Conservation (phyloP, 2,329 filamentous ascomycete species). For the Cordyceps cateniannulata region DNA sequence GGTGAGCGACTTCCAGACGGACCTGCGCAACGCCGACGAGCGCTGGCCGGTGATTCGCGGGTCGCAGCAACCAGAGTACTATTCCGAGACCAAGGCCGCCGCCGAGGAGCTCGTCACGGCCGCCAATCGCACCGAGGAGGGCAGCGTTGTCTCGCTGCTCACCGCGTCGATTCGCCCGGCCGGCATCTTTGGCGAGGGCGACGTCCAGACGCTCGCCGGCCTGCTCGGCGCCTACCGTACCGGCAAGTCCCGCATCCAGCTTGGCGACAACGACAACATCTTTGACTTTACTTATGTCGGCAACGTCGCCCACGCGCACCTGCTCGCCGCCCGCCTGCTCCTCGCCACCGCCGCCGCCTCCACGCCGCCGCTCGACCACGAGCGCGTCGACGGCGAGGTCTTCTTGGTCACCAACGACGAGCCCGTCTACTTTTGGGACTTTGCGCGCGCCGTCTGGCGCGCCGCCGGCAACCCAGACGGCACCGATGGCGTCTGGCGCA, state of each 20-base stretch:
- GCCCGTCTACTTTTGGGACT: constrained; percentile 88
- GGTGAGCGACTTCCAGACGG: constrained; percentile 70
- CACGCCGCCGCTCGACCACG: constrained; percentile 60
- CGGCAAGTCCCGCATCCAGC: constrained; percentile 67
- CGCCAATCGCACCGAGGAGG: constrained; percentile 56
- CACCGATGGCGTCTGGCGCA: constrained; percentile 47
- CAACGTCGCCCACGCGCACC: constrained; percentile 68
- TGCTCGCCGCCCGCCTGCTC: constrained; percentile 71
- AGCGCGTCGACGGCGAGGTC: constrained; percentile 74
- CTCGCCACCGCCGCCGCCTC: constrained; percentile 50
- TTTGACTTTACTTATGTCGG: constrained; percentile 61
- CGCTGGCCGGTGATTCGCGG: constrained; percentile 70
- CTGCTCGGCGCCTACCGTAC: constrained; percentile 66
- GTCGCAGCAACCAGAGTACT: constrained; percentile 67
- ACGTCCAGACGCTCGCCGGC: constrained; percentile 67
- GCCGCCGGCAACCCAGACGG: constrained; percentile 48
- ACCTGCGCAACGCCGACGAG: constrained; percentile 83
- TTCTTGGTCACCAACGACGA: constrained; percentile 89
- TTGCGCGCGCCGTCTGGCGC: constrained; percentile 71
- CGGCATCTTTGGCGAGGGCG: constrained; percentile 86
- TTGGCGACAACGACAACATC: constrained; percentile 62
- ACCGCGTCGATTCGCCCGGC: constrained; percentile 80
- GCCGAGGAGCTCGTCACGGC: constrained; percentile 76
- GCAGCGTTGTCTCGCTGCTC: constrained; percentile 38
- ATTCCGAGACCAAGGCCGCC: constrained; percentile 84